phyloP scores from a whole-genome alignment of 108 stramenopile species.

The Cyclotella distinguenda region DNA sequence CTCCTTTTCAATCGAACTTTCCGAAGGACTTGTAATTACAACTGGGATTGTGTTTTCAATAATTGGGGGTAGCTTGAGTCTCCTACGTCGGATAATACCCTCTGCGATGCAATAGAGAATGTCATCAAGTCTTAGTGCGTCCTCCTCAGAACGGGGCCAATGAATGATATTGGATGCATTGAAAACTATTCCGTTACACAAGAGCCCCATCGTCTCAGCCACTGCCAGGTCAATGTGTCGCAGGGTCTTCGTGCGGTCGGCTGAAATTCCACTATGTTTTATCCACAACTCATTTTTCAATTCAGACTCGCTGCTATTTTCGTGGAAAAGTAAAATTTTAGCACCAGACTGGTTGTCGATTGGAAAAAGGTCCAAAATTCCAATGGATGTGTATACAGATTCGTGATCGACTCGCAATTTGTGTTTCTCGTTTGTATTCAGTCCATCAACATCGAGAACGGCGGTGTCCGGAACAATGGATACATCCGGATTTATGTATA shows the following conservation, averaged over 20 bases:
- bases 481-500: too few species aligned
- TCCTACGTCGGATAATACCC: constrained; percentile 3
- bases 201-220: constrained; percentile 12
- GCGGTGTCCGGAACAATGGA: too few species aligned
- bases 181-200: constrained; percentile 22
- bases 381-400: constrained; percentile 7
- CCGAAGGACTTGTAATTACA: neutral
- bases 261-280: neutral
- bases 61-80: neutral
- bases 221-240: constrained; percentile 4
- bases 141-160: neutral
- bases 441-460: too few species aligned
- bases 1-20: neutral
- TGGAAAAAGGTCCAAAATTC: neutral
- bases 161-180: neutral
- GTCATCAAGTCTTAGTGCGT: constrained; percentile 16
- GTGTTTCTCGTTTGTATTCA: too few species aligned
- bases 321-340: constrained; percentile 4
- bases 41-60: neutral
- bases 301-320: neutral
- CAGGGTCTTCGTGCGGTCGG: too few species aligned
- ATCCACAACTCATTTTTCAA: neutral
- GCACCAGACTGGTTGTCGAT: neutral
- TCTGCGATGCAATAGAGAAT: constrained; percentile 8
- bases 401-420: too few species aligned